Conservation (phyloP, 345 rosid genomes). For the Eutrema heterophyllum region DNA sequence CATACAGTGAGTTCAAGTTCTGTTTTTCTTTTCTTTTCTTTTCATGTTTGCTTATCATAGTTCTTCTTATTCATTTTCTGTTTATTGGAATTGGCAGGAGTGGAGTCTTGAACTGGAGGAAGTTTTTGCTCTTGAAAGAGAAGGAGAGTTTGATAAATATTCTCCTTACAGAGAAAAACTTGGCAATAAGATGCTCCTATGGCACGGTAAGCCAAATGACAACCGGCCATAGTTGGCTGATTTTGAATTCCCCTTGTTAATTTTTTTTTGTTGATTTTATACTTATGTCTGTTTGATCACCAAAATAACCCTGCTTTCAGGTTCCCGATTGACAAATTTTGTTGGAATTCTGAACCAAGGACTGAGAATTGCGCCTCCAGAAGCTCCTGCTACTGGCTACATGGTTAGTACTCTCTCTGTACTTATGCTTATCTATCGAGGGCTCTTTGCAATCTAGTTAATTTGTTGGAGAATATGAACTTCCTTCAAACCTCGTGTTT, state of each 20-base stretch:
- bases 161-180: conserved; percentile 62
- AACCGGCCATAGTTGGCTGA: not conserved
- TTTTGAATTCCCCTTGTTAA: not conserved
- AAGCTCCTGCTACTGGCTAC: conserved; percentile 98
- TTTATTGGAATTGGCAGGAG: conserved; percentile 41
- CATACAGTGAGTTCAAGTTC: conserved; percentile 54
- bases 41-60: not conserved
- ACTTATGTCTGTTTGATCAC: not conserved
- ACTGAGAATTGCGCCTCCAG: conserved; percentile 96
- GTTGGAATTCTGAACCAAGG: conserved; percentile 98
- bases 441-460: not conserved
- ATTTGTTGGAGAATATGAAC: conserved; percentile 12
- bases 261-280: not conserved
- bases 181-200: conserved; percentile 82
- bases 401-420: conserved; percentile 57
- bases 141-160: conserved; percentile 83
- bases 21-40: not conserved
- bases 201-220: conserved; percentile 67
- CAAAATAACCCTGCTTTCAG: conserved; percentile 36
- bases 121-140: conserved; percentile 83
- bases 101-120: conserved; percentile 94
- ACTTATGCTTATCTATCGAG: not conserved
- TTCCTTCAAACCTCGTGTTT: conserved; percentile 9
- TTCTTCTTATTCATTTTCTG: not conserved
- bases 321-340: conserved; percentile 90